Evolutionary conservation across 768 basidiomycete genomes (phyloP), one percentile per base, ranked within the genome.

Genomic region (Tricholoma saponaceum): DNA sequence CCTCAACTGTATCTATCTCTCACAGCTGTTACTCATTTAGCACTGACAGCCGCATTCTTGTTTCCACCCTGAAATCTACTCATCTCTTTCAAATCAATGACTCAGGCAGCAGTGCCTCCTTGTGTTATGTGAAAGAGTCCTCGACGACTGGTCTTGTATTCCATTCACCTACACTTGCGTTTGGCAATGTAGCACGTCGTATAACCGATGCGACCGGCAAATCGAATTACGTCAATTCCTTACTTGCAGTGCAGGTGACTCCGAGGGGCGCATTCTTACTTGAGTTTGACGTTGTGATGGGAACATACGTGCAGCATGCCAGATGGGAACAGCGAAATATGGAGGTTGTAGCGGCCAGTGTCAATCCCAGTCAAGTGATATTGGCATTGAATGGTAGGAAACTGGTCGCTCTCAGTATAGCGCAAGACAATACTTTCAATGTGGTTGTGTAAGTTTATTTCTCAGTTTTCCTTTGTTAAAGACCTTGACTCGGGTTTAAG

Each of bases 201-300:
- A 59, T 70, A 10, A 66, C 51, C 10, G 68, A 72, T 16, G 69
- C 73, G 6, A 60, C 63, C n/a, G 63, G 64, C 23, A 66, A 62
- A 41, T 60, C 60, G 1, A 64, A 56, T n/a, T 79, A 81, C 55
- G 53, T 63, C 46, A 72, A 82, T 51, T 84, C 86, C 0, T 67
- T 78, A n/a, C 70, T 83, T 4, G 76, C 87, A 7, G 79, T 92
- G 0, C 94, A 95, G 70, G 86, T 94, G 14, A 90, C 90, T 1
- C 71, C 80, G 4, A 74, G 72, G 16, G 82, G 79, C 5, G 79
- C 85, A 5, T 67, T 74, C 20, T 70, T 91, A 20, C 67, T 90
- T 4, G 80, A 87, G 60, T 83, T 79, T 64, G 82, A 90, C 60
- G 35, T 69, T 1, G 65, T 65, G 4, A 60, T 81, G 8, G 71